phyloP scores from a whole-genome alignment of 2,329 filamentous ascomycete genomes.

The Myriosclerotinia curreyana region DNA sequence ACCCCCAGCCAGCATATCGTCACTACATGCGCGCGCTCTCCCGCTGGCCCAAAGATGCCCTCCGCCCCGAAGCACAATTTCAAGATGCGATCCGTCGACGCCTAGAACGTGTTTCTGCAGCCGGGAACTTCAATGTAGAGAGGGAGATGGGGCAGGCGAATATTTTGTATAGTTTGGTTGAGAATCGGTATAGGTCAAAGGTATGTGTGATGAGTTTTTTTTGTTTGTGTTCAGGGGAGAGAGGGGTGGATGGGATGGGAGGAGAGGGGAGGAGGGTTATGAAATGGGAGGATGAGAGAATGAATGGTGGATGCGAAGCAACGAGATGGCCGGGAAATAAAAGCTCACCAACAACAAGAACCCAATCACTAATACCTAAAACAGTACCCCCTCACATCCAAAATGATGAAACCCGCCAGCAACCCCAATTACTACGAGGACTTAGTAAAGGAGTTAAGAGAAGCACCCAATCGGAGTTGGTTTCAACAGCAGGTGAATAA shows the following conservation, averaged over 20 bases:
- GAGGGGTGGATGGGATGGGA: too few species aligned
- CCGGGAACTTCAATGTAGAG: conserved; percentile 41
- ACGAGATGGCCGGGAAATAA: too few species aligned
- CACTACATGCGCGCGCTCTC: conserved; percentile 51
- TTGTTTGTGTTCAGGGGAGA: too few species aligned
- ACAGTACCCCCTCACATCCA: conserved; percentile 49
- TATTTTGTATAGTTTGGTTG: conserved; percentile 56
- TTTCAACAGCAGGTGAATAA: conserved; percentile 52
- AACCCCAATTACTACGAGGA: conserved; percentile 64
- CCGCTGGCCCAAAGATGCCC: conserved; percentile 61
- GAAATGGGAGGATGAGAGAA: not conserved
- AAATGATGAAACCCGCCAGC: conserved; percentile 55
- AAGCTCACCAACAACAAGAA: too few species aligned
- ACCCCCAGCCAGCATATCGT: conserved; percentile 44
- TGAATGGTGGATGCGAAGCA: not conserved
- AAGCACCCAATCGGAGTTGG: conserved; percentile 57
- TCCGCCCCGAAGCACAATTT: conserved; percentile 62
- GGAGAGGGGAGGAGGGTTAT: too few species aligned
- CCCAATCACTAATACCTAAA: not conserved
- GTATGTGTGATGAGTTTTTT: conserved; percentile 40
- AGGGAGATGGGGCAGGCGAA: conserved; percentile 56
- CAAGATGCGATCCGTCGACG: conserved; percentile 53
- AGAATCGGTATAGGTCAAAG: conserved; percentile 56
- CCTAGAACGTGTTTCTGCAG: conserved; percentile 41
- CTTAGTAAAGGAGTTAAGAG: conserved; percentile 59